phyloP scores from a whole-genome alignment of 768 basidiomycete genomes.

The Hysterangium stoloniferum region DNA sequence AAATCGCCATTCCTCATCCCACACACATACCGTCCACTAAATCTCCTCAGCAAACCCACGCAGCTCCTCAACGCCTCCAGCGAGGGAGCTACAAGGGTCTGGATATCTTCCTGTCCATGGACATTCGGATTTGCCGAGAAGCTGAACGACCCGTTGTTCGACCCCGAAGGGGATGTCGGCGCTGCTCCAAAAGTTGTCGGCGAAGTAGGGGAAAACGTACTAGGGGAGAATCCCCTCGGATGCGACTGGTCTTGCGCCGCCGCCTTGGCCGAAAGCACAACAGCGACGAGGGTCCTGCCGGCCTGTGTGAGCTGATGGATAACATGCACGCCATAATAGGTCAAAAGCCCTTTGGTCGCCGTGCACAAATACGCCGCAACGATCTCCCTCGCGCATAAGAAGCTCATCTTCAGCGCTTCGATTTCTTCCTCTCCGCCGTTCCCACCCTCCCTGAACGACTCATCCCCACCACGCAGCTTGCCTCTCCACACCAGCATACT shows the following conservation, averaged over 20 bases:
- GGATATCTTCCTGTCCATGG: conserved; percentile 33
- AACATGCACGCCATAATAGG: conserved; percentile 92
- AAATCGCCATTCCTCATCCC: conserved; percentile 86
- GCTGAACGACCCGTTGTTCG: neutral
- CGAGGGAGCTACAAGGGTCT: conserved; percentile 70
- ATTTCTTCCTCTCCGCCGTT: conserved; percentile 50
- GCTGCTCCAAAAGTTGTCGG: neutral
- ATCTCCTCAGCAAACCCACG: conserved; percentile 77
- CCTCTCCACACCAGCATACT: conserved; percentile 29
- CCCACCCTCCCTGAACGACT: conserved; percentile 17
- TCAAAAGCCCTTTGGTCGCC: conserved; percentile 86
- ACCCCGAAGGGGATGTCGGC: neutral
- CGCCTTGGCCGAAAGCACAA: conserved; percentile 83
- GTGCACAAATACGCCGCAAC: conserved; percentile 77
- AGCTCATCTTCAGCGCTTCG: conserved; percentile 70
- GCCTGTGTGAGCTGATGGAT: conserved; percentile 94
- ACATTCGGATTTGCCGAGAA: no score
- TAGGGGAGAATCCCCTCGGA: neutral
- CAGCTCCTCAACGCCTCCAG: conserved; percentile 84
- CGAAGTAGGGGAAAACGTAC: neutral
- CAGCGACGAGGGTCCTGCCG: conserved; percentile 81
- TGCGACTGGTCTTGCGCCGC: conserved; percentile 31
- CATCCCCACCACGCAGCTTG: neutral
- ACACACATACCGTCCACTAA: conserved; percentile 89
- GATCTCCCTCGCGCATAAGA: conserved; percentile 73